Conservation (phyloP, 169 alveolate species). For the Plasmodium blacklocki region DNA sequence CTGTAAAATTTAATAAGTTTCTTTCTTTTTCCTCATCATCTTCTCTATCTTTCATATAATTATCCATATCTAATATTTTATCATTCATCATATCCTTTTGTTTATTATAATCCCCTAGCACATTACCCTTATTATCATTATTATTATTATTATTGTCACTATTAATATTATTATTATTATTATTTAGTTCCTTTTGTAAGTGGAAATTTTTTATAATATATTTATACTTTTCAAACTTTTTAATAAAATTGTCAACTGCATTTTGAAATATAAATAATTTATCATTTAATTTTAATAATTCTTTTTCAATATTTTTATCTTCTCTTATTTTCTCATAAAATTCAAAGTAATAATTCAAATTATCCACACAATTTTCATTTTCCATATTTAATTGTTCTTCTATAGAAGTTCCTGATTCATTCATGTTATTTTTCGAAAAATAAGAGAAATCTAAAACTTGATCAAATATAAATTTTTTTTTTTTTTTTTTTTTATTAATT, state of each 20-base stretch:
- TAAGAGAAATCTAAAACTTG: conserved; percentile 34
- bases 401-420: conserved; percentile 16
- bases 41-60: neutral
- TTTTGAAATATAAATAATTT: conserved; percentile 51
- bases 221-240: conserved; percentile 70
- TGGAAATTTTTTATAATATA: conserved; percentile 46
- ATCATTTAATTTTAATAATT: conserved; percentile 50
- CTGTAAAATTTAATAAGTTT: conserved; percentile 6
- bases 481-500: no score
- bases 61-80: conserved; percentile 1
- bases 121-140: neutral
- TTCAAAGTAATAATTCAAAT: conserved; percentile 35
- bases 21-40: conserved; percentile 11
- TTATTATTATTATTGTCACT: neutral
- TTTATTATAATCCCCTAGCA: neutral
- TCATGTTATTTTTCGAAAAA: conserved; percentile 27
- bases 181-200: conserved; percentile 6
- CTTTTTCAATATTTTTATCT: conserved; percentile 71
- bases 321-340: conserved; percentile 62
- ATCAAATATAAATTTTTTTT: conserved; percentile 28
- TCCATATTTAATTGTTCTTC: conserved; percentile 49
- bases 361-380: conserved; percentile 41
- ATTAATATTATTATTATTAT: neutral
- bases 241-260: conserved; percentile 47
- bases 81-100: neutral